phyloP scores from a whole-genome alignment of 2,329 filamentous ascomycete genomes.

The Colletotrichum magnum region DNA sequence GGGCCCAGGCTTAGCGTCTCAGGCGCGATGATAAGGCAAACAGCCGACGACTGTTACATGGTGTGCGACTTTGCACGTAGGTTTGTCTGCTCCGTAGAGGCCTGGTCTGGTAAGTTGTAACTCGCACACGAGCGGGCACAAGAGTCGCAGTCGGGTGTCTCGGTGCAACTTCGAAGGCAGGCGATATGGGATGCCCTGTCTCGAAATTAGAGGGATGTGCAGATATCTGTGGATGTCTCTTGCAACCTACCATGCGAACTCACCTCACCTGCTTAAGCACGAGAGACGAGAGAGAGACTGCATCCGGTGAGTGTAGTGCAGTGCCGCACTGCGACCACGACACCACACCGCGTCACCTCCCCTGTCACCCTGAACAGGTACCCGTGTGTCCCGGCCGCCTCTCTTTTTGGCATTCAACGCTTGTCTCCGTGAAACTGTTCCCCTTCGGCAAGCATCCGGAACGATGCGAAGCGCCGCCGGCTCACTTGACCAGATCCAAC shows the following conservation, averaged over 20 bases:
- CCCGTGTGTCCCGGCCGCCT: not conserved
- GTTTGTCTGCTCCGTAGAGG: conserved; percentile 17
- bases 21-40: conserved; percentile 11
- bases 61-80: conserved; percentile 21
- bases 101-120: not conserved
- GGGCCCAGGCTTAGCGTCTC: not conserved
- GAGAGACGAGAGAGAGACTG: conserved; percentile 1
- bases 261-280: not conserved
- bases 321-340: not conserved
- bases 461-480: conserved; percentile 1
- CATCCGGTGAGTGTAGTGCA: not conserved
- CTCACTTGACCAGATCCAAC: conserved; percentile 16
- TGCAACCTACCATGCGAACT: not conserved
- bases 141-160: conserved; percentile 34
- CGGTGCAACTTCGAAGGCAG: conserved; percentile 29
- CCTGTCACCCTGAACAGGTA: conserved; percentile 3
- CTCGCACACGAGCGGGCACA: conserved; percentile 16
- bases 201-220: not conserved
- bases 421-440: conserved; percentile 13
- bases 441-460: conserved; percentile 29
- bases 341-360: not conserved
- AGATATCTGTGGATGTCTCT: no score
- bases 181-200: conserved; percentile 8
- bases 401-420: not conserved
- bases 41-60: conserved; percentile 28